A percentile compares a stretch with the other conserved stretches of the same genome.
Evolutionary conservation across 192 early-diverging fungal species (phyloP).

Genomic region (Linnemannia hyalina): DNA sequence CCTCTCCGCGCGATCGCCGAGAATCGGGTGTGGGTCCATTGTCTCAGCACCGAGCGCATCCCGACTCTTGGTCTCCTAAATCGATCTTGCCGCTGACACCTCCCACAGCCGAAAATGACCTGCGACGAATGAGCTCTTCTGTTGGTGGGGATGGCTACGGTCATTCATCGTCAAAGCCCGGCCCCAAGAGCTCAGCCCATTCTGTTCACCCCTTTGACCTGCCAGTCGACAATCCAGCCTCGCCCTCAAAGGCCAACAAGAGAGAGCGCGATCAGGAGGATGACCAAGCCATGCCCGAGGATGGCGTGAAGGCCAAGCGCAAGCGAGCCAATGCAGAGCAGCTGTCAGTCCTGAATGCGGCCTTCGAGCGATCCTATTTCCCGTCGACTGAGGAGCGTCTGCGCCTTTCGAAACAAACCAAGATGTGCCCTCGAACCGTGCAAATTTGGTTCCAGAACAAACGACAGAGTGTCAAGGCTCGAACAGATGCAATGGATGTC

Average conservation of each 20-base stretch:
- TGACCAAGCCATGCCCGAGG: slow-evolving; percentile 35
- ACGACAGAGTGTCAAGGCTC: slow-evolving; percentile 81
- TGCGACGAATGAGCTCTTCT: neutral
- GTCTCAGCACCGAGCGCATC: neutral
- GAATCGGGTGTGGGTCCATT: neutral
- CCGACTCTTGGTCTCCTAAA: slow-evolving; percentile 3
- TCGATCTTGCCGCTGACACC: slow-evolving; percentile 4
- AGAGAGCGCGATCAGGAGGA: slow-evolving; percentile 36
- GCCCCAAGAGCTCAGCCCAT: neutral
- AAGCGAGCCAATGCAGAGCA: slow-evolving; percentile 86
- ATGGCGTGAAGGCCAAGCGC: slow-evolving; percentile 76
- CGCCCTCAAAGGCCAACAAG: slow-evolving; percentile 9
- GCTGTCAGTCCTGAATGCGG: slow-evolving; percentile 78
- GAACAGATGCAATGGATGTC: slow-evolving; percentile 58
- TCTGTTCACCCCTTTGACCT: slow-evolving; percentile 52
- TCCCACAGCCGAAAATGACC: neutral
- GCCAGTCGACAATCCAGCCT: neutral
- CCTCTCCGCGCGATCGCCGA: neutral
- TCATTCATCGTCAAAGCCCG: neutral
- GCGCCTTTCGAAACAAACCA: slow-evolving; percentile 80
- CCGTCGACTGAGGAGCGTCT: slow-evolving; percentile 87
- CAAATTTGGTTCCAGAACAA: slow-evolving; percentile 99
- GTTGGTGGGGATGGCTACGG: neutral
- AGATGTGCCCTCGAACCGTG: slow-evolving; percentile 92
- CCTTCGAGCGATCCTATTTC: slow-evolving; percentile 84